Conservation (phyloP, 352 stramenopile species). For the Pythium diclinum region DNA sequence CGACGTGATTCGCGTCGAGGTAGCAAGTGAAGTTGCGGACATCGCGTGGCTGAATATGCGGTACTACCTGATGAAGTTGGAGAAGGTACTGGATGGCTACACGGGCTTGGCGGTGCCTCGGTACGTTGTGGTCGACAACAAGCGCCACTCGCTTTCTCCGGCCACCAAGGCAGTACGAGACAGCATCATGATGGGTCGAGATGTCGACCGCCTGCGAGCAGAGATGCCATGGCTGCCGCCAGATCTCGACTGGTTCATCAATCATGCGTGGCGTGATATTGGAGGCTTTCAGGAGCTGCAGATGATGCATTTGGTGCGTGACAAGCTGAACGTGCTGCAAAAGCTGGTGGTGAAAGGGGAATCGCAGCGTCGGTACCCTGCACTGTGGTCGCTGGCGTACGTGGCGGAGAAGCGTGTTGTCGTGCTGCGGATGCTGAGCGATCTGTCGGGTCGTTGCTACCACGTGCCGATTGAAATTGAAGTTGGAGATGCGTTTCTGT, state of each 20-base stretch:
- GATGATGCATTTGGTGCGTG: slow-evolving; percentile 3
- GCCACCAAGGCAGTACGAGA: slow-evolving; percentile 13
- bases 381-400: slow-evolving; percentile 15
- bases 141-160: background rate
- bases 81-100: slow-evolving; percentile 23
- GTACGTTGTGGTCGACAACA: slow-evolving; percentile 15
- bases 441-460: slow-evolving; percentile 22
- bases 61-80: slow-evolving; percentile 23
- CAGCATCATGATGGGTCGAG: background rate
- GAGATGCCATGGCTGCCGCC: slow-evolving; percentile 13
- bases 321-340: slow-evolving; percentile 14
- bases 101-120: slow-evolving; percentile 14
- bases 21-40: background rate
- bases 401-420: background rate
- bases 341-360: slow-evolving; percentile 10
- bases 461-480: slow-evolving; percentile 19
- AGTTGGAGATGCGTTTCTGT: background rate
- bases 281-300: slow-evolving; percentile 5
- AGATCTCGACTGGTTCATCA: slow-evolving; percentile 19
- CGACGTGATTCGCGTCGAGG: slow-evolving; percentile 22
- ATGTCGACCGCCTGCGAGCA: background rate
- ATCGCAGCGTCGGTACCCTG: slow-evolving; percentile 16
- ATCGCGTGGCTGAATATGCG: slow-evolving; percentile 14
- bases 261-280: slow-evolving; percentile 13
- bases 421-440: slow-evolving; percentile 19